Conservation (phyloP, 805 yeast genomes). For the Wickerhamiella parazyma region DNA sequence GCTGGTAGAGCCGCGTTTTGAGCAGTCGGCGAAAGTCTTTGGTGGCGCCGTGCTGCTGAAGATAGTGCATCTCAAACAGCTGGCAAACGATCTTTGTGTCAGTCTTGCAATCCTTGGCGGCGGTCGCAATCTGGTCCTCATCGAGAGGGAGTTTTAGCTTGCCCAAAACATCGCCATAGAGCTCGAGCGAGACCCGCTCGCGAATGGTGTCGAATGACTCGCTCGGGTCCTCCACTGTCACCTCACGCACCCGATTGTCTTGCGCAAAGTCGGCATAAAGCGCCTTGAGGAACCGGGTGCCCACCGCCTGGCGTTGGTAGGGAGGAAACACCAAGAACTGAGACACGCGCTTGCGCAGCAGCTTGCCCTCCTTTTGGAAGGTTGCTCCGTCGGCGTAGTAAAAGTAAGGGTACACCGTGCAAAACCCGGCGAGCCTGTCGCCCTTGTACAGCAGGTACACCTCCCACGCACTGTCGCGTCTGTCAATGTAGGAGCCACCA, state of each 20-base stretch:
- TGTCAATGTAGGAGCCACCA: slow-evolving; percentile 83
- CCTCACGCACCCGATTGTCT: slow-evolving; percentile 44
- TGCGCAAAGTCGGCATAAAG: slow-evolving; percentile 43
- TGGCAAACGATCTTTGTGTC: slow-evolving; percentile 70
- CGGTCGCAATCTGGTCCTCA: slow-evolving; percentile 30
- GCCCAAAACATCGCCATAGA: slow-evolving; percentile 16
- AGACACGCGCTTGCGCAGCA: slow-evolving; percentile 59
- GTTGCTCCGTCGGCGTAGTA: slow-evolving; percentile 49
- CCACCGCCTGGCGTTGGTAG: slow-evolving; percentile 61
- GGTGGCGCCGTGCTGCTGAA: slow-evolving; percentile 26
- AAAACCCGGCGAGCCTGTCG: slow-evolving; percentile 55
- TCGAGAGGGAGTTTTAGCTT: slow-evolving; percentile 13
- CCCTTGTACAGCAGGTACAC: slow-evolving; percentile 40
- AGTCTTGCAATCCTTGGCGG: slow-evolving; percentile 38
- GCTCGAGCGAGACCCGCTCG: slow-evolving; percentile 60
- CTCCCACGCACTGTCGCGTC: slow-evolving; percentile 67
- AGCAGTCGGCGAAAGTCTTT: slow-evolving; percentile 39
- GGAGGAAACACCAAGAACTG: slow-evolving; percentile 82
- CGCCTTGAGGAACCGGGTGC: slow-evolving; percentile 43
- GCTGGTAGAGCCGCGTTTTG: slow-evolving; percentile 60
- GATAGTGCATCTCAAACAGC: slow-evolving; percentile 58
- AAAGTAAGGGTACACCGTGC: slow-evolving; percentile 78
- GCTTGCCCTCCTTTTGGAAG: slow-evolving; percentile 21
- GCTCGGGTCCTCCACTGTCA: slow-evolving; percentile 89
- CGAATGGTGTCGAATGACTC: slow-evolving; percentile 85